Percentiles rank a stretch among this genome's conserved stretches.
Evolutionary conservation across 805 yeast species (phyloP).

Genomic region (Saccharomycodes ludwigii): DNA sequence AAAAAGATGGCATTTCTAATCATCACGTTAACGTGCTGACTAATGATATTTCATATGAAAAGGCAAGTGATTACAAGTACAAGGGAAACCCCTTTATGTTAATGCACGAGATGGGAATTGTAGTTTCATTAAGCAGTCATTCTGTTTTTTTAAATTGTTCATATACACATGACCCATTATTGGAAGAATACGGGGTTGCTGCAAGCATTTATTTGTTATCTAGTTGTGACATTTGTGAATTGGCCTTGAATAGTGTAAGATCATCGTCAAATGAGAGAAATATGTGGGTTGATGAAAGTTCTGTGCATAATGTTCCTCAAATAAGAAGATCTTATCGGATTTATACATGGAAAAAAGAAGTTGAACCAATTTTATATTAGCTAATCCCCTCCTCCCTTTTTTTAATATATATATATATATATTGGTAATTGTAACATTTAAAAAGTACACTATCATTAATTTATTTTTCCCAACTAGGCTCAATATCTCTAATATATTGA

Average conservation of each 20-base stretch:
- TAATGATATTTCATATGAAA: too few relatives aligned
- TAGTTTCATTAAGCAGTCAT: conserved; percentile 16
- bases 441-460: too few relatives aligned
- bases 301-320: conserved; percentile 21
- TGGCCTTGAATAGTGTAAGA: conserved; percentile 20
- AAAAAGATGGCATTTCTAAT: too few relatives aligned
- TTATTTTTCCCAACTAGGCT: conserved; percentile 22
- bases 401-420: too few relatives aligned
- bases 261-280: conserved; percentile 19
- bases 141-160: conserved; percentile 21
- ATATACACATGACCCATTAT: conserved; percentile 21
- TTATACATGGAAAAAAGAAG: conserved; percentile 8
- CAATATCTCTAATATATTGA: conserved; percentile 21
- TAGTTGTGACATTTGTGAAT: conserved; percentile 23
- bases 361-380: too few relatives aligned
- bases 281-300: conserved; percentile 21
- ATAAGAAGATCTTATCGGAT: conserved; percentile 18
- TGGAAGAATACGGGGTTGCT: conserved; percentile 25
- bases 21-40: too few relatives aligned
- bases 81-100: conserved; percentile 20
- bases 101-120: conserved; percentile 19
- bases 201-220: conserved; percentile 22
- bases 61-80: conserved; percentile 4
- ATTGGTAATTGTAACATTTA: too few relatives aligned
- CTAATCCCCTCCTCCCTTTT: too few relatives aligned